Conservation (phyloP, 2,329 filamentous ascomycete genomes). For the Sporothrix sp. region DNA sequence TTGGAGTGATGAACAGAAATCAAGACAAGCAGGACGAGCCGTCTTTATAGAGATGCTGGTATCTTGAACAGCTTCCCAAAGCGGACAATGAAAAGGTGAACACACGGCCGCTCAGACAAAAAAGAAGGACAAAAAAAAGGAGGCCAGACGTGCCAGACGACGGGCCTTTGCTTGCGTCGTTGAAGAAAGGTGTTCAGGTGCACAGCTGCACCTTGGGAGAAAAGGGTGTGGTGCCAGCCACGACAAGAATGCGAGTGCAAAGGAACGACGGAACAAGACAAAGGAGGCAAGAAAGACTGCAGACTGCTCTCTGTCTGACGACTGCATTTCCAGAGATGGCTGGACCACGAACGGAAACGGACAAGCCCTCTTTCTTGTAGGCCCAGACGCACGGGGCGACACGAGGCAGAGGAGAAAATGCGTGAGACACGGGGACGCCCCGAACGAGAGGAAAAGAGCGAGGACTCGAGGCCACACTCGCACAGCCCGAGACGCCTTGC, state of each 20-base stretch:
- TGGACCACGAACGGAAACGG: conserved; percentile 8
- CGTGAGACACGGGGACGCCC: background rate
- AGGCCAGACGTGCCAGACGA: conserved; percentile 15
- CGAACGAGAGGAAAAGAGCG: background rate
- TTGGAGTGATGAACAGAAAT: background rate
- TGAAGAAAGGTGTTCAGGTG: background rate
- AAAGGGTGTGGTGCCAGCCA: conserved; percentile 5
- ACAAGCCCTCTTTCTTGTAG: background rate
- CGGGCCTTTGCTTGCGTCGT: conserved; percentile 1
- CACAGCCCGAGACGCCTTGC: background rate
- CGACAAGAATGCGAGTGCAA: background rate
- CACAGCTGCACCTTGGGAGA: background rate
- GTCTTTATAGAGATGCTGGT: conserved; percentile 8
- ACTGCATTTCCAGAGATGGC: conserved; percentile 10
- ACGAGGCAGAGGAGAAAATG: too few relatives aligned
- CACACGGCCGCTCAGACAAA: too few relatives aligned
- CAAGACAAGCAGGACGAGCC: background rate
- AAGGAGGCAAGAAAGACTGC: background rate
- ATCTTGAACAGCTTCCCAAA: conserved; percentile 1
- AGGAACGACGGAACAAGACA: background rate
- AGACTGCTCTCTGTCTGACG: background rate
- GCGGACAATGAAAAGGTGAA: conserved; percentile 6
- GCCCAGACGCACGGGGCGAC: too few relatives aligned
- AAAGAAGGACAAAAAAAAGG: background rate
- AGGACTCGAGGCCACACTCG: background rate